Evolutionary conservation across 106 monocot genomes (phyloP), one percentile per base, ranked within the genome.

Genomic region (Apostasia ramifera): DNA sequence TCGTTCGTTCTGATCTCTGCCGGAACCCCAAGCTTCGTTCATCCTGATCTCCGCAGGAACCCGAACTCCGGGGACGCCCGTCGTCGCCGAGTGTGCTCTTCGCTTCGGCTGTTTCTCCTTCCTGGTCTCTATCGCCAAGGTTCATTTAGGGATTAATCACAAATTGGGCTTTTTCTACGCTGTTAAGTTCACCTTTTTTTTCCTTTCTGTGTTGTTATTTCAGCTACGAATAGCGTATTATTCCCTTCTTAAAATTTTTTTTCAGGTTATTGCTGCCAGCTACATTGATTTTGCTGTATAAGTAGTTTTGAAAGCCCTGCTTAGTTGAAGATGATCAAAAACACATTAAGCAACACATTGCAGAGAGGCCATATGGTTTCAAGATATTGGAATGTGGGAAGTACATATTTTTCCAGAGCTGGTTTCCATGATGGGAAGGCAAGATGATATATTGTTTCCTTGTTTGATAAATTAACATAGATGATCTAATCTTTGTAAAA

Each of bases 381-480:
- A 37, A 26, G 48, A 15, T 65, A 65, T 49, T 8, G 12, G 48
- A 65, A 65, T 8, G 2, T 65, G 47, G 40, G 47, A 47, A 47
- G 47, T 65, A 0, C 43, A 26, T 48, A 15, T 65, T 47, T 41
- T 65, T 65, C 47, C 48, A 65, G 46, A 65, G 43, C 48, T 65
- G 9, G 65, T 49, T 49, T 65, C 15, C 65, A 65, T 48, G 7
- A 47, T 49, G 65, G 65, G 37, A 48, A 65, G 65, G 65, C 48
- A 48, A 37, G 48, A 5, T 65, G 14, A 47, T 48, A 48, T 49
- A 48, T 6, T 6, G 1, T 65, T 37, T 4, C n/a, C 26, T 26
- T 26, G 26, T 26, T 48, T 47, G 26, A 2, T 26, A 44, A 44
- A 3, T 62, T 62, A 44, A 12, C 44, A 13, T 5, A 44, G 44